These are phyloP conservation scores for Pleurotus tuoliensis DNA, from an alignment of 768 basidiomycete genomes.

Conservation along the genomic window DNA sequence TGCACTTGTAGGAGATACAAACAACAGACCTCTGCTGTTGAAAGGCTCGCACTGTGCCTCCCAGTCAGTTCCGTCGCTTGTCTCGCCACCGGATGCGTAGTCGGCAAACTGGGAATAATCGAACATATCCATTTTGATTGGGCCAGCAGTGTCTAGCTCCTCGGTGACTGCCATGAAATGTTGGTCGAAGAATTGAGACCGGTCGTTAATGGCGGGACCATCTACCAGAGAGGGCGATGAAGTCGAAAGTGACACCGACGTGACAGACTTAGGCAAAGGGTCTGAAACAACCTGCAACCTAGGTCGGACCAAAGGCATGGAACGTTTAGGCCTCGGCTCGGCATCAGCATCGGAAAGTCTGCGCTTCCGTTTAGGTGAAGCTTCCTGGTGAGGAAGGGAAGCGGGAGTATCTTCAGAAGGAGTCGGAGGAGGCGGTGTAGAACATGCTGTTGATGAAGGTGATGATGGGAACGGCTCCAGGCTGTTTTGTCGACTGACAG, in stretches of 20 bases:
- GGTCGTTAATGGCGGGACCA: constrained; percentile 21
- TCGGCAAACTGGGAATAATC: constrained; percentile 13
- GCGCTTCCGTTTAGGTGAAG: constrained; percentile 26
- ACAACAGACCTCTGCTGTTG: too few species aligned
- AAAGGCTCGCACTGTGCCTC: too few species aligned
- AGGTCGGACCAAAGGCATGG: constrained; percentile 11
- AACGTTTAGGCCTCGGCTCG: constrained; percentile 21
- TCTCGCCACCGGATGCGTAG: too few species aligned
- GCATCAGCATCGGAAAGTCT: constrained; percentile 29
- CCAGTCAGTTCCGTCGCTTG: too few species aligned
- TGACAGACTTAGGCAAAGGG: constrained; percentile 12
- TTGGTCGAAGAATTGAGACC: constrained; percentile 26
- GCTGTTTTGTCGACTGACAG: too few species aligned
- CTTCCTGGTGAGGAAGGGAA: too few species aligned
- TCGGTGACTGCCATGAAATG: constrained; percentile 19
- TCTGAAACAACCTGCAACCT: constrained; percentile 23
- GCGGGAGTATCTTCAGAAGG: not conserved
- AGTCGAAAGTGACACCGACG: not conserved
- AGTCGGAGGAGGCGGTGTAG: not conserved
- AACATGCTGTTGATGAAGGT: too few species aligned
- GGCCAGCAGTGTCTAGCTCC: constrained; percentile 20
- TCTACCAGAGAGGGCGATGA: not conserved
- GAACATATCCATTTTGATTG: constrained; percentile 30
- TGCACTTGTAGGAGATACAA: too few species aligned
- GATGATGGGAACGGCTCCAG: too few species aligned